Percentiles rank a stretch among this genome's conserved stretches.
Conservation (phyloP, 768 basidiomycete genomes). For the Mycena metata region DNA sequence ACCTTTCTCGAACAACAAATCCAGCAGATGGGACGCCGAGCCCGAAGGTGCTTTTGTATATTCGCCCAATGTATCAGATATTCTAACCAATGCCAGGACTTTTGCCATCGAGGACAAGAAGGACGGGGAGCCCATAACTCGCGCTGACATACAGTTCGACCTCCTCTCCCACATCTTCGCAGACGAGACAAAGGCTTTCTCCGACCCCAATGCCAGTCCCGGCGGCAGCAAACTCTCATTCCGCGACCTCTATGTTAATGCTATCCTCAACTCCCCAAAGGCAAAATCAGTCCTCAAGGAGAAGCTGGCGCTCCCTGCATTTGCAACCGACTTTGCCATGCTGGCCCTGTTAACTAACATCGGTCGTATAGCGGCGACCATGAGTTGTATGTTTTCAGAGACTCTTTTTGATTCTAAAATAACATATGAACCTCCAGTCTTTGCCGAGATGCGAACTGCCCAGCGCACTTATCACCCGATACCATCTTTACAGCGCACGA, state of each 20-base stretch:
- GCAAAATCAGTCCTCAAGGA: conserved; percentile 79
- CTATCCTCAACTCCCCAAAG: conserved; percentile 70
- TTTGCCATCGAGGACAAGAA: conserved; percentile 64
- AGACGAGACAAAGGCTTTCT: conserved; percentile 70
- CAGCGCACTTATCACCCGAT: conserved; percentile 85
- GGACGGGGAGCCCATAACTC: conserved; percentile 77
- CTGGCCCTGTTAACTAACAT: conserved; percentile 81
- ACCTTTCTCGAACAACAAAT: no score
- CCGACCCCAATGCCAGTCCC: conserved; percentile 54
- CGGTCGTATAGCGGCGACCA: conserved; percentile 85
- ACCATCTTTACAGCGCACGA: conserved; percentile 76
- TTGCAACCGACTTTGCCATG: conserved; percentile 81
- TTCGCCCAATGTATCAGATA: no score
- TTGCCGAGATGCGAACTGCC: conserved; percentile 84
- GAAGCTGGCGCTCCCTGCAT: conserved; percentile 73
- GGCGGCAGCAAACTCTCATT: conserved; percentile 60
- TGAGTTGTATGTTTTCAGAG: conserved; percentile 73
- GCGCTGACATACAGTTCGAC: conserved; percentile 83
- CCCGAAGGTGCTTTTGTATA: no score
- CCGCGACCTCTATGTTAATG: conserved; percentile 69
- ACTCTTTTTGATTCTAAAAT: not conserved
- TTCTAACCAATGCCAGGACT: conserved; percentile 43
- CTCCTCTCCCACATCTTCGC: conserved; percentile 83
- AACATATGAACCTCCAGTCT: conserved; percentile 59
- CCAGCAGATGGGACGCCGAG: no score